Base-by-base conservation (phyloP, 2,329 filamentous ascomycete species). In the Cercospora sojina region DNA sequence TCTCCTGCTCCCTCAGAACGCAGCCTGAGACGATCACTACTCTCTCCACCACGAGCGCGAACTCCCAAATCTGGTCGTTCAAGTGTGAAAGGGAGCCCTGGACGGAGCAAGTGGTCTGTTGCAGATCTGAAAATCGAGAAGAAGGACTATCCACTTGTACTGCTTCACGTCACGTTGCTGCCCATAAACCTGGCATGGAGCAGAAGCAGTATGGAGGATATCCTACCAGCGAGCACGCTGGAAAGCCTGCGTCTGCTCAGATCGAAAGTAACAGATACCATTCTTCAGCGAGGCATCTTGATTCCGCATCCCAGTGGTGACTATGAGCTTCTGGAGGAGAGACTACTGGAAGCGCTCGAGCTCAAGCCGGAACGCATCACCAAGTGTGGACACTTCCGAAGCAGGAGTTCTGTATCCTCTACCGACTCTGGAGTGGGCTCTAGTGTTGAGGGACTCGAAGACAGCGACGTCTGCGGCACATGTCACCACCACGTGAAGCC, bases 231-330 rank as follows among this genome's bases (percentile, higher is more conserved):
- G 69, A 75, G 78, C 79, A 71, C 87, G 74, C 70, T 79, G 13
- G 86, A 88, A 68, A 86, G 87, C 32, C 91, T 88, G 85, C 85
- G 86, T 55, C 80, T 90, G 65, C 80, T 94, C 2, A 87, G 89
- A 70, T 88, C 91, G 62, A 89, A 90, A 66, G 82, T 91, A 3
- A 87, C 87, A 1, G 90, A 92, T 59, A 91, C 90, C 0, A 87
- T 93, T 10, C 84, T 91, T 59, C 89, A 91, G 74, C 85, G 91
- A 23, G 91, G 69, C 86, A 84, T 95, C 35, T 81, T 95, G 51
- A 84, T 95, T 7, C 87, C 90, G 1, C 92, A 95, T 75, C 91
- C 91, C 1, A 87, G 91, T 71, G 89, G 90, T 64, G 91, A 93
- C 76, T 94, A 91, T 73, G 91, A 93, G 77, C 80, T 92, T 64